A percentile compares a stretch with the other conserved stretches of the same genome.
phyloP scores from a whole-genome alignment of 202 grass and related monocot genomes.

The Panicum virgatum region DNA sequence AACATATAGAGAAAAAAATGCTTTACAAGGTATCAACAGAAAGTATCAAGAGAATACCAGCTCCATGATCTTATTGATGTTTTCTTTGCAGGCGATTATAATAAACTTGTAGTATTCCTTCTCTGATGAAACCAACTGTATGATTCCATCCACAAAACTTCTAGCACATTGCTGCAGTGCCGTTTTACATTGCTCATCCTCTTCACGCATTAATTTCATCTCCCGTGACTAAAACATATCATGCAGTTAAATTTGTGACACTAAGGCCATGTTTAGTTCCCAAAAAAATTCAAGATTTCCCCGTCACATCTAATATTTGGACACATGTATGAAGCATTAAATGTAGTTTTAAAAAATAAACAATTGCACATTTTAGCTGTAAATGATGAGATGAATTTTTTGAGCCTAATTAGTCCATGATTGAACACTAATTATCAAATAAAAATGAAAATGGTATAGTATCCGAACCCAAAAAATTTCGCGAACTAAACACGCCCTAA shows the following conservation, averaged over 20 bases:
- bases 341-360: no score
- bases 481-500: no score
- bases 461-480: no score
- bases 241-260: not conserved
- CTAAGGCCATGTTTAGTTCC: no score
- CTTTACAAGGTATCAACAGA: not conserved
- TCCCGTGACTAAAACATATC: not conserved
- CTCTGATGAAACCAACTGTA: conserved; percentile 25
- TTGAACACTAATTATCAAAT: no score
- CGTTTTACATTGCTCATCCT: not conserved
- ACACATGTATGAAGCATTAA: no score
- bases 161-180: not conserved
- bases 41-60: conserved; percentile 13
- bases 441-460: no score
- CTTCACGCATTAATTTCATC: not conserved
- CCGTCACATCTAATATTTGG: no score
- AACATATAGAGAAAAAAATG: not conserved
- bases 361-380: no score
- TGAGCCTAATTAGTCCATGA: no score
- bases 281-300: not conserved
- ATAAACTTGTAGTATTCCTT: conserved; percentile 32
- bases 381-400: no score
- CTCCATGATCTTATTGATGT: conserved; percentile 21
- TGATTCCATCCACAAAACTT: conserved; percentile 33
- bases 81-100: conserved; percentile 30